Percentiles rank a stretch among this genome's conserved stretches.
These are phyloP conservation scores for Penicillium sp. DNA, from an alignment of 2,329 filamentous ascomycete genomes.

Conservation along the genomic window DNA sequence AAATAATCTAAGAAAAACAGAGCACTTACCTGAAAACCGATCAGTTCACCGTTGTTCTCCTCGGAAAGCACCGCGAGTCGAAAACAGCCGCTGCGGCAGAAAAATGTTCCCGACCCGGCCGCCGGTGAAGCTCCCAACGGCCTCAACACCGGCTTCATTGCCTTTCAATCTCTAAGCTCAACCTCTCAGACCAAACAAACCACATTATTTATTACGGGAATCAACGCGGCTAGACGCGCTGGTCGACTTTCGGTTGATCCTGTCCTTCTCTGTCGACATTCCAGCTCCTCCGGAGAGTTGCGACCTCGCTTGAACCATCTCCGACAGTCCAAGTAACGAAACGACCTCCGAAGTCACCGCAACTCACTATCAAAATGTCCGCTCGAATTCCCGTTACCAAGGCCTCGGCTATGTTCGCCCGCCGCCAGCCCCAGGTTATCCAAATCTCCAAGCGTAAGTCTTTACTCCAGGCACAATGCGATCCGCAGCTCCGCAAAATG, in stretches of 20 bases:
- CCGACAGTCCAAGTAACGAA: constrained; percentile 1
- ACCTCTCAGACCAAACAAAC: not conserved
- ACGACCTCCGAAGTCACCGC: constrained; percentile 8
- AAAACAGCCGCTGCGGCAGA: constrained; percentile 33
- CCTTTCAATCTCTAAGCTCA: not conserved
- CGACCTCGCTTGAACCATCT: constrained; percentile 15
- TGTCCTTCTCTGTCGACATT: constrained; percentile 22
- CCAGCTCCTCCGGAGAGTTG: constrained; percentile 21
- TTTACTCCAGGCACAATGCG: constrained; percentile 3
- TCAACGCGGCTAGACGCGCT: constrained; percentile 22
- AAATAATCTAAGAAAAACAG: not conserved
- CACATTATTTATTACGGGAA: constrained; percentile 12
- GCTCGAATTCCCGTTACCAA: constrained; percentile 34
- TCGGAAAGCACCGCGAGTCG: constrained; percentile 23
- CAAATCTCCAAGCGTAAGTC: constrained; percentile 37
- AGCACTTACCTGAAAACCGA: constrained; percentile 16
- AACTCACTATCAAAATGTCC: constrained; percentile 30
- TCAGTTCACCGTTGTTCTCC: constrained; percentile 23
- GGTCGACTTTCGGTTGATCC: constrained; percentile 29
- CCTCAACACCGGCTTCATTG: constrained; percentile 34
- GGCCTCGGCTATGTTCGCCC: constrained; percentile 35
- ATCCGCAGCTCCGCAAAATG: not conserved
- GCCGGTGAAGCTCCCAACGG: constrained; percentile 41
- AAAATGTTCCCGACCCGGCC: constrained; percentile 43
- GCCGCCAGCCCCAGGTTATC: constrained; percentile 34